Percentiles rank a stretch among this genome's conserved stretches.
Evolutionary conservation across 1,139 yeast species (phyloP).

Genomic region (Taiozyma onychis): DNA sequence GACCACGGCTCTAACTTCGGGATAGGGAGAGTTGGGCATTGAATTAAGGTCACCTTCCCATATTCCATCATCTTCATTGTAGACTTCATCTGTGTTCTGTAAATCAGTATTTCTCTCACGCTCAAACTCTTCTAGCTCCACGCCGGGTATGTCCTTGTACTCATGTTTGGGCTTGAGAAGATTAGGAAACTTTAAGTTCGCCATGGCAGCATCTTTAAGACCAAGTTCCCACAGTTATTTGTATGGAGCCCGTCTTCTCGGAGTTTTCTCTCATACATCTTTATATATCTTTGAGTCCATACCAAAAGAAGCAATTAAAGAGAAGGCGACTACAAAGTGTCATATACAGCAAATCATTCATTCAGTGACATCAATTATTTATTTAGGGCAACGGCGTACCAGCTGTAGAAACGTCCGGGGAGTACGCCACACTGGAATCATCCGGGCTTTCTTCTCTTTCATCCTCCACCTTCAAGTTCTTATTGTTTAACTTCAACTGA

Average conservation of each 20-base stretch:
- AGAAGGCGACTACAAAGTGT: no score
- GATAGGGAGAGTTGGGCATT: slow-evolving; percentile 45
- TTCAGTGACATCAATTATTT: not conserved
- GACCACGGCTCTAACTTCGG: slow-evolving; percentile 52
- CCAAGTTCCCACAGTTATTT: not conserved
- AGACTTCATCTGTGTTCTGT: not conserved
- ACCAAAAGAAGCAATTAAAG: no score
- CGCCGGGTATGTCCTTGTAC: not conserved
- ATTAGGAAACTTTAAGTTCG: not conserved
- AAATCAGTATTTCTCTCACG: not conserved
- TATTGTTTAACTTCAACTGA: slow-evolving; percentile 9
- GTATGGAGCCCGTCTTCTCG: not conserved
- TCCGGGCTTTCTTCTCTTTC: slow-evolving; percentile 11
- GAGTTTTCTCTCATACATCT: no score
- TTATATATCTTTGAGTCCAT: no score
- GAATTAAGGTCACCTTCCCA: slow-evolving; percentile 25
- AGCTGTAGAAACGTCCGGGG: slow-evolving; percentile 9
- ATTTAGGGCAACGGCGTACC: slow-evolving; percentile 6
- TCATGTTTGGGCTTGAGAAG: not conserved
- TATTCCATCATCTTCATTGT: slow-evolving; percentile 20
- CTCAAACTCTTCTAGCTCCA: not conserved
- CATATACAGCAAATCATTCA: not conserved
- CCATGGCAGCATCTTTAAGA: not conserved
- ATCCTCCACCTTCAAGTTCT: slow-evolving; percentile 1
- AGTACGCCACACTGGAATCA: slow-evolving; percentile 7